Conservation (phyloP, 1,139 yeast species). For the Taiozyma sp. region DNA sequence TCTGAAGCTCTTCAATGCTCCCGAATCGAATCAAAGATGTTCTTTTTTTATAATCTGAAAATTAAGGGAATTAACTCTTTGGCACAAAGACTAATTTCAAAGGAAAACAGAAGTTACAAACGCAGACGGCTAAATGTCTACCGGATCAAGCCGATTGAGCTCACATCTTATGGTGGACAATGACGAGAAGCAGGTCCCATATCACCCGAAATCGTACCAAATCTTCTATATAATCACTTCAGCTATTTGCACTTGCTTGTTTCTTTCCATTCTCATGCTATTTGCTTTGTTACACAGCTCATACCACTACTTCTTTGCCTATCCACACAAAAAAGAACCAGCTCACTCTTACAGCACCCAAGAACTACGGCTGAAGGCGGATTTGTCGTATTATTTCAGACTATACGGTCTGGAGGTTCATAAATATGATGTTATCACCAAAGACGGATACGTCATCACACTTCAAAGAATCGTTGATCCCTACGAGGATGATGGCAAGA, state of each 20-base stretch:
- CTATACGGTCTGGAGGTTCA: constrained; percentile 56
- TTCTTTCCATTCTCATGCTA: constrained; percentile 27
- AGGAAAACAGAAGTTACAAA: neutral
- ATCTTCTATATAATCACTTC: constrained; percentile 17
- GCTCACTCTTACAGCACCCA: constrained; percentile 3
- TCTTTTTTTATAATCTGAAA: too few relatives aligned
- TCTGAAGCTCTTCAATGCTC: too few relatives aligned
- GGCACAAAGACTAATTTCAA: neutral
- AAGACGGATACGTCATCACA: constrained; percentile 73
- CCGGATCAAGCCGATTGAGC: neutral
- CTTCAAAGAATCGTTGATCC: constrained; percentile 61
- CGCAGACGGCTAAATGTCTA: neutral
- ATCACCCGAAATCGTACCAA: constrained; percentile 6
- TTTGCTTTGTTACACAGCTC: constrained; percentile 23
- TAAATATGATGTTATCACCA: constrained; percentile 58
- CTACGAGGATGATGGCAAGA: constrained; percentile 30
- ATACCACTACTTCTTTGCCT: neutral
- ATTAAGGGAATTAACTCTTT: neutral
- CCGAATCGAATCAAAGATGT: neutral
- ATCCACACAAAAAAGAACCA: neutral
- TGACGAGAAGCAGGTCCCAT: too few relatives aligned
- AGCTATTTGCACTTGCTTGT: constrained; percentile 25
- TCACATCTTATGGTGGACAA: constrained; percentile 1
- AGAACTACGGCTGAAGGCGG: constrained; percentile 36
- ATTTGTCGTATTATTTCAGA: constrained; percentile 61